Evolutionary conservation across 305 asterid genomes (phyloP), one percentile per base, ranked within the genome.

Genomic region (Fraxinus platypoda): DNA sequence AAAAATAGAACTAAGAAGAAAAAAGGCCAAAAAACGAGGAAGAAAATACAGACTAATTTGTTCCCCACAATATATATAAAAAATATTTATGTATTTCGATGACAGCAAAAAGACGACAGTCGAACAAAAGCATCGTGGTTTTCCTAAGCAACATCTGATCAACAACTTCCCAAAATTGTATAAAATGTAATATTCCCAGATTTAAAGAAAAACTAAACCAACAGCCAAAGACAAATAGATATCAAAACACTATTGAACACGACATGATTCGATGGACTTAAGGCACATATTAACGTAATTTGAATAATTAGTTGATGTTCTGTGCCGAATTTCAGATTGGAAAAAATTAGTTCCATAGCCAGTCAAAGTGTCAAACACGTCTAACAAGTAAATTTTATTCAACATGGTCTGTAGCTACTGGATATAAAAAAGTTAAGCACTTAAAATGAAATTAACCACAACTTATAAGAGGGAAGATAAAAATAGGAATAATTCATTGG

Each of bases 41-140:
- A 17, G 46, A 77, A 81, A 78, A 25, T 8, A 78, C 92, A 49
- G 19, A 95, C 98, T 90, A 95, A 57, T 88, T 95, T 95, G 88
- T 95, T 95, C 79, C 93, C 95, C 2, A 59, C 8, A 64, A 25
- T 64, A 25, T 7, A 37, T 37, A 37, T 37, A 37, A 7, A 37
- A 37, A 37, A 37, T 1, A 35, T 35, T 35, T 35, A 7, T 35
- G 8, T 35, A 6, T 35, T n/a, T 2, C 46, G 11, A 35, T 35
- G 41, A 35, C 41, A 35, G 41, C 41, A 35, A 37, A 37, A 37
- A 37, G 11, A 37, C 12, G 11, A 8, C 43, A 37, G 43, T 7
- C 2, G 43, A 37, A 78, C 54, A 64, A 11, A 23, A 8, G 71
- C 8, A 62, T 62, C 71, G 11, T 26, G 35, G 1, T 13, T 68